Evolutionary conservation across 202 grass and related monocot genomes (phyloP).

Genomic region (Schoenoplectus tabernaemontani): DNA sequence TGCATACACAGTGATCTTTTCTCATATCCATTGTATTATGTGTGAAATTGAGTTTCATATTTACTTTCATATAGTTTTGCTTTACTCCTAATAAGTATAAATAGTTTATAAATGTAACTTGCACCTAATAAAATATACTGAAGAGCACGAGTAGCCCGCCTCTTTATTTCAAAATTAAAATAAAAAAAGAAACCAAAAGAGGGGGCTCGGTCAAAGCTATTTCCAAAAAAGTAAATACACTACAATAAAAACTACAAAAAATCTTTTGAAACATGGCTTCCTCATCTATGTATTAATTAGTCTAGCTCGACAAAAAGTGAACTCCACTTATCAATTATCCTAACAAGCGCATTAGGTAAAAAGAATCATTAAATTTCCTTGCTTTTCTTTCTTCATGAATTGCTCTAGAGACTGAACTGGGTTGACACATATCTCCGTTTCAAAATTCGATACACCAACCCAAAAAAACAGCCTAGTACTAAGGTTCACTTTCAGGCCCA

Average conservation of each 20-base stretch:
- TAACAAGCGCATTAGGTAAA: conserved; percentile 20
- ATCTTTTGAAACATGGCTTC: neutral
- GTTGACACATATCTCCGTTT: neutral
- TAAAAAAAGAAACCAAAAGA: too few species aligned
- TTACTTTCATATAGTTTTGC: too few species aligned
- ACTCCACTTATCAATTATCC: conserved; percentile 12
- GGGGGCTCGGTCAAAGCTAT: conserved; percentile 7
- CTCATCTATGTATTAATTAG: neutral
- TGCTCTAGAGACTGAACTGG: neutral
- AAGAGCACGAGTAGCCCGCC: neutral
- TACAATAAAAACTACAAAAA: neutral
- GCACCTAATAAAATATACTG: neutral
- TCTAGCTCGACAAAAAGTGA: conserved; percentile 20
- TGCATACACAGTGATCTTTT: neutral
- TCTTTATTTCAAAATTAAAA: conserved; percentile 1
- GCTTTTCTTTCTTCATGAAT: conserved; percentile 1
- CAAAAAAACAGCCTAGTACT: neutral
- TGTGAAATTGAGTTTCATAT: too few species aligned
- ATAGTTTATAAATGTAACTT: neutral
- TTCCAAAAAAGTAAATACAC: neutral
- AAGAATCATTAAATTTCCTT: conserved; percentile 2
- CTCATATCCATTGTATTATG: neutral
- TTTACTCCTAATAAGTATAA: too few species aligned
- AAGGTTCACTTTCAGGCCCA: neutral
- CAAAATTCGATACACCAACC: too few species aligned